Evolutionary conservation across 768 basidiomycete species (phyloP).

Genomic region (Paxillus involutus): DNA sequence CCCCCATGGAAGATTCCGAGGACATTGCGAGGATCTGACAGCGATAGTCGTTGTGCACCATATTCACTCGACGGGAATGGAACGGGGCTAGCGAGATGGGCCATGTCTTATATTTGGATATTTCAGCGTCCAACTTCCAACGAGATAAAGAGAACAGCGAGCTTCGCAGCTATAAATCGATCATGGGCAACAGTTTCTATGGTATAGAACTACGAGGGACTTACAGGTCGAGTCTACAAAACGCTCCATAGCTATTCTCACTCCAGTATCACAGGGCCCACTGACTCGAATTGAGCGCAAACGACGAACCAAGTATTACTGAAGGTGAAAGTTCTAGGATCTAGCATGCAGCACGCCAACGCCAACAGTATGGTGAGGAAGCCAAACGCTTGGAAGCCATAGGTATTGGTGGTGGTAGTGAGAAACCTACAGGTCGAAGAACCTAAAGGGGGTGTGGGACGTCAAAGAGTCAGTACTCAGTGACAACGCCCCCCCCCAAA

Average conservation of each 20-base stretch:
- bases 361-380: not conserved
- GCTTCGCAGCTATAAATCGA: not conserved
- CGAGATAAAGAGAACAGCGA: not conserved
- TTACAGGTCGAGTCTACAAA: slow-evolving; percentile 8
- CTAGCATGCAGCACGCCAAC: not conserved
- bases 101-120: slow-evolving; percentile 20
- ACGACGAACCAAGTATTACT: not conserved
- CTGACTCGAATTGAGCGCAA: not conserved
- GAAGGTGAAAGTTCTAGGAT: not conserved
- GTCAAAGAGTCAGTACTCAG: not conserved
- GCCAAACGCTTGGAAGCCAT: not conserved
- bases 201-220: not conserved
- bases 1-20: slow-evolving; percentile 1
- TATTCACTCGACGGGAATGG: slow-evolving; percentile 9
- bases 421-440: not conserved
- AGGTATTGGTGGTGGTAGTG: not conserved
- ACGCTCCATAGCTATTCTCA: slow-evolving; percentile 7
- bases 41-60: slow-evolving; percentile 21
- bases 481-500: not conserved
- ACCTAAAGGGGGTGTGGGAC: not conserved
- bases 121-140: slow-evolving; percentile 1
- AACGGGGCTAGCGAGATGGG: not conserved
- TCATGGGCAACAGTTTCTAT: not conserved
- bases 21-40: slow-evolving; percentile 9
- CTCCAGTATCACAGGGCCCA: not conserved